Base-by-base conservation (phyloP, 2,329 filamentous ascomycete species). In the Sphaerulina populicola region DNA sequence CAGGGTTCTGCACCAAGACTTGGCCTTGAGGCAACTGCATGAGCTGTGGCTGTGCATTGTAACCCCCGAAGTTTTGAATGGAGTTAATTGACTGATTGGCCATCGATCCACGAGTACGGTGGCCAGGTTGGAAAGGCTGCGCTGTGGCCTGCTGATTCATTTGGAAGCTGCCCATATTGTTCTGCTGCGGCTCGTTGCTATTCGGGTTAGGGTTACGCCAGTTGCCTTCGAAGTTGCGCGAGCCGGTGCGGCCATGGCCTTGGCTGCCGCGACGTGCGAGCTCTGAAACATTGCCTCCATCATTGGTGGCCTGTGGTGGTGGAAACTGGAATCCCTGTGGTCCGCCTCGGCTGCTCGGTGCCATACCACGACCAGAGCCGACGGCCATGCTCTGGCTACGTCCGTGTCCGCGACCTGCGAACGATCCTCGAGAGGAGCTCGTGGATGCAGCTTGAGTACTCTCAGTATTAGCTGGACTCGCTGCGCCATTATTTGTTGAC, bases 141-240 rank as follows among this genome's bases (percentile, higher is more conserved):
- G 74, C 78, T 68, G 80, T 83, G 62, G 76, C 77, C 48, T 85
- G 83, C 67, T 88, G 86, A 58, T 82, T 81, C 70, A 88, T 83
- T 63, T 77, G 77, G 65, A 83, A 83, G 63, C 78, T 80, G 51
- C 78, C 78, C 73, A 82, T 75, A 65, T 72, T 74, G 57, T 68
- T 68, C 52, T 66, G 55, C 57, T 73, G 71, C 55, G 66, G 68
- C 45, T 74, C 71, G 52, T 69, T 68, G 35, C 75, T 73, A 48
- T 66, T 64, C 49, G 74, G 71, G 53, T 69, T 72, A 61, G 86
- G 90, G 64, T 89, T 94, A 63, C 93, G 86, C 93, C 93, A 98
- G 72, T 98, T 98, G 63, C 90, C 84, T 61, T 98, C 93, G 65
- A 97, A 97, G 72, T 97, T 98, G 57, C 93, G 83, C 21, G 93